Evolutionary conservation across 1,139 yeast genomes (phyloP), one percentile per base, ranked within the genome.

Genomic region (Blastobotrys raffinosifermentans): DNA sequence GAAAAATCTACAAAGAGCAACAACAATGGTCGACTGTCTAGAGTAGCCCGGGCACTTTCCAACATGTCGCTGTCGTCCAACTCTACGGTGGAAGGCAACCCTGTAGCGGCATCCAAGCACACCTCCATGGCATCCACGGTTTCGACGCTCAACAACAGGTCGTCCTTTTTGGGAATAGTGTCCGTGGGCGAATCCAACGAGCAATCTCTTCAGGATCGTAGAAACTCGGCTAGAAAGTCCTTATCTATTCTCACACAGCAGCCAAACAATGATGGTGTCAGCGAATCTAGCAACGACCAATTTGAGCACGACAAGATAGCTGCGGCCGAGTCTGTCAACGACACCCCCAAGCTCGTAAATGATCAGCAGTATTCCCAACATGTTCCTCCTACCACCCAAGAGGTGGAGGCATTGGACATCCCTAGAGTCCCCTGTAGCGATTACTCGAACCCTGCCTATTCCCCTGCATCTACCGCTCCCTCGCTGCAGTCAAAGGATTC

Each of bases 121-220:
- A 30, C 47, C 3, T 51, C 55, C 8, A 40, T 45, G 30, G 44
- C 47, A 5, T 51, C 54, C 3, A 50, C 53, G 7, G 32, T 45
- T 3, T 46, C 57, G 4, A 50, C 57, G 2, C 41, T 52, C 13
- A 25, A 32, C 25, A 30, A 30, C 17, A 22, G 27, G 23, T 6
- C 27, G 13, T n/a, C 27, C 13, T 15, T 4, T 19, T 7, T 19
- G 16, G 25, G 22, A 15, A 19, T 19, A 5, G 22, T 31, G 17
- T 4, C 14, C 26, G 15, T 19, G 7, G 14, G 33, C 13, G 22
- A 21, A 8, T 15, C 14, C 16, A 8, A n/a, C n/a, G 14, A 26
- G 15, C 4, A 31, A 3, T 31, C 33, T 6, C 27, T 25, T n/a
- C 27, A 25, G 15, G 11, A 8, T 14, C 27, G 27, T 8, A 8